Evolutionary conservation across 306 rosid species (phyloP).

Genomic region (Begonia loranthoides): DNA sequence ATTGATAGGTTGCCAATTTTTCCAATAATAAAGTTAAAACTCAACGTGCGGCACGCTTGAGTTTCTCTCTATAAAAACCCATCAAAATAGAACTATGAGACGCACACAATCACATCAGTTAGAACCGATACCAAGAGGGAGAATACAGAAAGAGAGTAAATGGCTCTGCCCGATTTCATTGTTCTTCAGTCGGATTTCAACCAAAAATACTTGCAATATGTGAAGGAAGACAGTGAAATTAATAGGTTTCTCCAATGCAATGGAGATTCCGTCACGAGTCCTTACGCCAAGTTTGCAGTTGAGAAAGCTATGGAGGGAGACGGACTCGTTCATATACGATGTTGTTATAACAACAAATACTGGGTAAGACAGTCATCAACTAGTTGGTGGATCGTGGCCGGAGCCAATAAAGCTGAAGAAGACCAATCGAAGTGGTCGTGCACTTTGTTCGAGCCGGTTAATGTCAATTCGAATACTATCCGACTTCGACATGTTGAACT

Average conservation of each 20-base stretch:
- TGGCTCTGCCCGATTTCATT: constrained; percentile 1
- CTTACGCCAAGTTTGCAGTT: constrained; percentile 5
- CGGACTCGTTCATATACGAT: constrained; percentile 9
- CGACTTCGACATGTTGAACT: constrained; percentile 7
- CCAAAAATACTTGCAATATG: constrained; percentile 1
- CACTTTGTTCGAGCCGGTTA: constrained; percentile 11
- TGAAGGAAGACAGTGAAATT: background rate
- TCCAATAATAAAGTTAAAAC: no score
- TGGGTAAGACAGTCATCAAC: background rate
- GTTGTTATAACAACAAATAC: constrained; percentile 16
- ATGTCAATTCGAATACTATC: background rate
- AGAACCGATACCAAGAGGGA: no score
- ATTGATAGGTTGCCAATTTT: no score
- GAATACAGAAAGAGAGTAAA: constrained; percentile 4
- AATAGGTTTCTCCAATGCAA: background rate
- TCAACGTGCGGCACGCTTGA: no score
- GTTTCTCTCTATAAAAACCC: no score
- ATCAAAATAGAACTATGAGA: no score
- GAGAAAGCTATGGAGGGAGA: background rate
- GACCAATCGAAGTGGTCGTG: background rate
- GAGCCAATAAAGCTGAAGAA: constrained; percentile 3
- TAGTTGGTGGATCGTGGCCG: constrained; percentile 1
- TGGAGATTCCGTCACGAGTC: background rate
- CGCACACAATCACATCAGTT: no score
- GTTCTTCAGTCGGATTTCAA: constrained; percentile 4